Evolutionary conservation across 2,329 filamentous ascomycete genomes (phyloP).

Genomic region (Sarocladium strictum): DNA sequence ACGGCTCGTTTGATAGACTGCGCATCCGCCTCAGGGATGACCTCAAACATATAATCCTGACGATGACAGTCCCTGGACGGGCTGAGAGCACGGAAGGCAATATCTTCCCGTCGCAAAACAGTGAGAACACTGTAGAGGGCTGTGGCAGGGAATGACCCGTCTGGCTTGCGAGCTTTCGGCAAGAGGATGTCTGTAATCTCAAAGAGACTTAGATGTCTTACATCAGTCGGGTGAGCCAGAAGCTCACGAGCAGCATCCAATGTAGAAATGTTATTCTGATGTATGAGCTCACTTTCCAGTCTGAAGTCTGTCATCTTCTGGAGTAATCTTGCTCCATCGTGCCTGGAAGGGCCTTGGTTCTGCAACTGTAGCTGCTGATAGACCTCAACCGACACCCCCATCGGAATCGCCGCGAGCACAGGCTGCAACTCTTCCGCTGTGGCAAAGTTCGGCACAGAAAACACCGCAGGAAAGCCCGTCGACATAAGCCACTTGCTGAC

Average conservation of each 20-base stretch:
- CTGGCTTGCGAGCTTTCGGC: conserved; percentile 25
- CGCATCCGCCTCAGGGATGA: conserved; percentile 33
- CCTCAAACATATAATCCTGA: conserved; percentile 53
- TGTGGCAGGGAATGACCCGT: conserved; percentile 34
- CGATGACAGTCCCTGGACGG: conserved; percentile 40
- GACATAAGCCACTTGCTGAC: conserved; percentile 44
- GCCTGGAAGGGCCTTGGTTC: conserved; percentile 37
- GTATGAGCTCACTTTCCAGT: conserved; percentile 34
- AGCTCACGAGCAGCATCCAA: conserved; percentile 40
- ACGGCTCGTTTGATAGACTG: conserved; percentile 25
- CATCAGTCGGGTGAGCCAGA: conserved; percentile 29
- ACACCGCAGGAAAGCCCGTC: conserved; percentile 37
- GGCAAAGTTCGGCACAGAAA: conserved; percentile 44
- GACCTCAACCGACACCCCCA: conserved; percentile 20
- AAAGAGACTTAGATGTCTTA: conserved; percentile 42
- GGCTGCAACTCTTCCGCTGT: conserved; percentile 34
- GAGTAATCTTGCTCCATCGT: conserved; percentile 36
- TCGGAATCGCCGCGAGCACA: conserved; percentile 25
- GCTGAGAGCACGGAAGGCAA: conserved; percentile 51
- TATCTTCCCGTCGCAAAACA: conserved; percentile 52
- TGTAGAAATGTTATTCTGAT: conserved; percentile 40
- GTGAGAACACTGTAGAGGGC: conserved; percentile 66
- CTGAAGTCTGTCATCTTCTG: conserved; percentile 42
- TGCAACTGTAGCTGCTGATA: conserved; percentile 25
- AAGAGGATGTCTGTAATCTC: conserved; percentile 44